Percentiles rank a stretch among this genome's conserved stretches.
These are phyloP conservation scores for Fusarium marasasianum DNA, from an alignment of 2,329 filamentous ascomycete genomes.

Conservation along the genomic window DNA sequence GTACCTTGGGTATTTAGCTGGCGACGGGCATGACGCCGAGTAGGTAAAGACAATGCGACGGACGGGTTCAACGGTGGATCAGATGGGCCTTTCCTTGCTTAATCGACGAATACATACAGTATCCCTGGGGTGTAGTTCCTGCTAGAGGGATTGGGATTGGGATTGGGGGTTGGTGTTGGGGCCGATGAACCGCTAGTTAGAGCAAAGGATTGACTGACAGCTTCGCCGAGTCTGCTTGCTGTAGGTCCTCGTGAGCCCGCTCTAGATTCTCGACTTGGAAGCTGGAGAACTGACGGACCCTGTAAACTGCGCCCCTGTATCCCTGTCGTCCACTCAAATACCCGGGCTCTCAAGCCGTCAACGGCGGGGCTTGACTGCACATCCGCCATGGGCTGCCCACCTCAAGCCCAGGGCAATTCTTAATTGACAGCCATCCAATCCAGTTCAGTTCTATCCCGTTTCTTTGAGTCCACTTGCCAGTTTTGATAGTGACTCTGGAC, in stretches of 20 bases:
- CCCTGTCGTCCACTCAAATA: slow-evolving; percentile 29
- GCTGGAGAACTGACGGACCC: slow-evolving; percentile 1
- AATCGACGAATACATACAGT: background rate
- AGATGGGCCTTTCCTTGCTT: background rate
- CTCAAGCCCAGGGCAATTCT: slow-evolving; percentile 13
- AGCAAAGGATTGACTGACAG: slow-evolving; percentile 12
- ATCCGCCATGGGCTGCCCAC: background rate
- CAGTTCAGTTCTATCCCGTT: background rate
- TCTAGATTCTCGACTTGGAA: slow-evolving; percentile 22
- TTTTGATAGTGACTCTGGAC: background rate
- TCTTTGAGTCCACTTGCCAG: background rate
- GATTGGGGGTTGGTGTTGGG: slow-evolving; percentile 10
- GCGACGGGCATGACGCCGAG: slow-evolving; percentile 12
- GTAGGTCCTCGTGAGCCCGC: slow-evolving; percentile 10
- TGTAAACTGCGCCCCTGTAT: slow-evolving; percentile 14
- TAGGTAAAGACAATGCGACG: background rate
- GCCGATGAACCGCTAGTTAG: slow-evolving; percentile 10
- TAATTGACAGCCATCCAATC: slow-evolving; percentile 25
- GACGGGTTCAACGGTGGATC: slow-evolving; percentile 4
- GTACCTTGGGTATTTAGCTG: background rate
- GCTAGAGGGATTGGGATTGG: background rate
- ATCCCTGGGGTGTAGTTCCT: background rate
- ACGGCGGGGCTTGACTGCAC: slow-evolving; percentile 15
- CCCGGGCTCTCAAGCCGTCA: slow-evolving; percentile 6
- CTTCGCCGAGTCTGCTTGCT: background rate